Base-by-base conservation (phyloP, 768 basidiomycete species). In the Xerocomus spinulosus region DNA sequence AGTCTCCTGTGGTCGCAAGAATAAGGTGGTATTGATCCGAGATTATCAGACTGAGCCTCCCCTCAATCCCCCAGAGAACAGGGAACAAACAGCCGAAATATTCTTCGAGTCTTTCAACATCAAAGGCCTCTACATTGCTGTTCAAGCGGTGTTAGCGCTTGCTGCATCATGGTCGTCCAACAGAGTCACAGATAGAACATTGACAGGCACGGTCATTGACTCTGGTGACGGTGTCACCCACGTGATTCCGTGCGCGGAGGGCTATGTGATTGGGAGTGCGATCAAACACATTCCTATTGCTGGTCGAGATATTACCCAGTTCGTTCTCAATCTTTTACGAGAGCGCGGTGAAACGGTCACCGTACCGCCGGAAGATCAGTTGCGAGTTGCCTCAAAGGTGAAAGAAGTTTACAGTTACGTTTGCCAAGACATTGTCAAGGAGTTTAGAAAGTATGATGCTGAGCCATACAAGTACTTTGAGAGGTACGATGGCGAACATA, bases 31-130 rank as follows among this genome's bases (percentile, higher is more conserved):
- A 25, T 32, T 55, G 25, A 56, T 45, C 5, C 32, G 10, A 8
- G 3, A n/a, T 9, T 5, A 32, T 42, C 52, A 97, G 95, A 99
- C 96, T n/a, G 96, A 99, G 64, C 96, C 96, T 4, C 95, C 96
- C 20, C 82, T 99, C 48, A 98, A 99, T 65, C 82, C 95, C 0
- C 96, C 96, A 2, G 96, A 99, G 74, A 99, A 98, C 73, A 79
- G 96, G 59, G 96, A 99, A 70, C 95, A 95, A 68, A 98, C 95
- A 0, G 96, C 96, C 17, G 95, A 98, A 66, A 98, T 98, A 73
- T 97, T 99, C 80, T 99, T 98, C 68, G 96, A 99, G 71, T 95
- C 92, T 0, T 99, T 99, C 83, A 98, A 98, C 71, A 94, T 97
- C 73, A 89, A 93, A 64, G 95, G 95, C 18, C 78, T 97, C 36